Conservation (phyloP, 345 rosid genomes). For the Gossypioides kirkii region DNA sequence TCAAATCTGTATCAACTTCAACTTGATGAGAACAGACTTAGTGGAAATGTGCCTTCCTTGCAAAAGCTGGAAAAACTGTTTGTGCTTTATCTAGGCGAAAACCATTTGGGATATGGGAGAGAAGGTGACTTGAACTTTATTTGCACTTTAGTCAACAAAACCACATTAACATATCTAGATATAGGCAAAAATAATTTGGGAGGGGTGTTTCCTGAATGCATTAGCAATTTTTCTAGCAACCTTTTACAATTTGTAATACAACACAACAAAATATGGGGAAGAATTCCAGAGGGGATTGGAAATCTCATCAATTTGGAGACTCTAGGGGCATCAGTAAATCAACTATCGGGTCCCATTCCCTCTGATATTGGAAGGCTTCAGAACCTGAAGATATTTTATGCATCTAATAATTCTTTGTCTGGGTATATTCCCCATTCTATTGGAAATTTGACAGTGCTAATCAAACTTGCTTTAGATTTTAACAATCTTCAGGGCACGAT, state of each 20-base stretch:
- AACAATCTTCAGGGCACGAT: background rate
- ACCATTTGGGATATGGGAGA: background rate
- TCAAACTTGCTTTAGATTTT: background rate
- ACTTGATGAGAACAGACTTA: background rate
- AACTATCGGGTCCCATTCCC: background rate
- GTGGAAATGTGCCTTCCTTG: slow-evolving; percentile 5
- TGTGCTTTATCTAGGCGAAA: background rate
- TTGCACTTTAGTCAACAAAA: background rate
- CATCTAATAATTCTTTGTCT: background rate
- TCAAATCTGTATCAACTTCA: background rate
- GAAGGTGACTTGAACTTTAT: background rate
- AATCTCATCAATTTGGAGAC: background rate
- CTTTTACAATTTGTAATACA: background rate
- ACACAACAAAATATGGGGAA: background rate
- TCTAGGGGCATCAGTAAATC: background rate
- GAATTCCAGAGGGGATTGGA: background rate
- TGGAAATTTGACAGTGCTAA: background rate
- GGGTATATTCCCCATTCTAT: background rate
- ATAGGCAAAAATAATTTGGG: background rate
- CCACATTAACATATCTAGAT: background rate
- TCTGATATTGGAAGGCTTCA: background rate
- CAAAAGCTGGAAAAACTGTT: background rate
- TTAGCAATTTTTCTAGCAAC: background rate
- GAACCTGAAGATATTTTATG: background rate
- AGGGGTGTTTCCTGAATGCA: background rate